Percentiles rank a stretch among this genome's conserved stretches.
phyloP scores from a whole-genome alignment of 78 protist genomes.

The Protostelium mycophagum region DNA sequence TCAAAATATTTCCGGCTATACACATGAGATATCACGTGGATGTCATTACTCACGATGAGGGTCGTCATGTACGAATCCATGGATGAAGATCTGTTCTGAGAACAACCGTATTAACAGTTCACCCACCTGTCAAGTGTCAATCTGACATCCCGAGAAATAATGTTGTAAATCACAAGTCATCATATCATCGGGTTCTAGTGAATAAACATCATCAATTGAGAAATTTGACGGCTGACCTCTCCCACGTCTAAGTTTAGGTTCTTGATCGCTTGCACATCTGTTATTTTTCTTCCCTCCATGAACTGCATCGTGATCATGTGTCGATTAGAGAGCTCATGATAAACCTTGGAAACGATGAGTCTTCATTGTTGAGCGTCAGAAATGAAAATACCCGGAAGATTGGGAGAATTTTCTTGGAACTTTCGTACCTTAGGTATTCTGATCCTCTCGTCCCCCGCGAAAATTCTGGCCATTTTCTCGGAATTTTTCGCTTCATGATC shows the following conservation, averaged over 20 bases:
- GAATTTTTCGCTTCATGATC: conserved; percentile 44
- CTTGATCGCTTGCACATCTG: conserved; percentile 27
- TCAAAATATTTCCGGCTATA: conserved; percentile 48
- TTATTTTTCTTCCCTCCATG: conserved; percentile 58
- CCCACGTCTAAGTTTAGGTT: conserved; percentile 22
- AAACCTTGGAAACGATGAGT: neutral
- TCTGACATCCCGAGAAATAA: too few species aligned
- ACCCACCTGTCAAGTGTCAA: too few species aligned
- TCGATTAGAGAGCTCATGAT: conserved; percentile 31
- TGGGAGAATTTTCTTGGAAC: neutral
- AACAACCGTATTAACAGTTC: neutral
- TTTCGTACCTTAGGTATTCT: conserved; percentile 39
- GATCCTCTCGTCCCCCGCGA: conserved; percentile 19
- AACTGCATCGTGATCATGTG: conserved; percentile 68
- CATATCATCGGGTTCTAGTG: conserved; percentile 9
- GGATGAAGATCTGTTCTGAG: conserved; percentile 44
- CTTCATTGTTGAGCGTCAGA: neutral
- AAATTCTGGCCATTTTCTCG: conserved; percentile 40
- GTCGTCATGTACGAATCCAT: conserved; percentile 60
- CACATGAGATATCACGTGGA: neutral
- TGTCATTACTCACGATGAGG: conserved; percentile 40
- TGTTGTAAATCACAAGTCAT: too few species aligned
- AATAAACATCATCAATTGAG: conserved; percentile 14
- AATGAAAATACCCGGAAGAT: neutral
- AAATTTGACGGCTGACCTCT: conserved; percentile 27